These are phyloP conservation scores for Thalia dealbata DNA, from an alignment of 176 grass and related monocot species.

Conservation along the genomic window DNA sequence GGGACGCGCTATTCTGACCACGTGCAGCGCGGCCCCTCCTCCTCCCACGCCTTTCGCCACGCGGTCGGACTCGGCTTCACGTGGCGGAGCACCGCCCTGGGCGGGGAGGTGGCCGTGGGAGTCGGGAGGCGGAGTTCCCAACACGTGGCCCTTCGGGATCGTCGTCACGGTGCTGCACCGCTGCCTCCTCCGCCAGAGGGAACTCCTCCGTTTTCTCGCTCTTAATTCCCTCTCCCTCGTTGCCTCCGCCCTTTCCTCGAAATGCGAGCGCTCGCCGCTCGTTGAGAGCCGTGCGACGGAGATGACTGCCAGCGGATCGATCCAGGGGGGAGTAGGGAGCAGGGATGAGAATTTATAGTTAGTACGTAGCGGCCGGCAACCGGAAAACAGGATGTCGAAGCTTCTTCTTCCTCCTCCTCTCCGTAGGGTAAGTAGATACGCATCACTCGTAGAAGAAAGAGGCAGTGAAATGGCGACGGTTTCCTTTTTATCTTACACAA, in stretches of 20 bases:
- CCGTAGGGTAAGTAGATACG: background rate
- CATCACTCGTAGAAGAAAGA: background rate
- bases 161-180: background rate
- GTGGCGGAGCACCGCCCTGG: background rate
- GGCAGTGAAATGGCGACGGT: background rate
- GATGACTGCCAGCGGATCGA: background rate
- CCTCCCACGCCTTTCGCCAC: background rate
- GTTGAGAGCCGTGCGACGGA: background rate
- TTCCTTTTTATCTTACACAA: background rate
- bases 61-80: conserved; percentile 3
- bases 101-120: background rate
- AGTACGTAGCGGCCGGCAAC: background rate
- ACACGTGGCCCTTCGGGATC: background rate
- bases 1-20: background rate
- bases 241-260: background rate
- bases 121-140: background rate
- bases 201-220: too few relatives aligned
- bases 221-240: background rate
- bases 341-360: background rate
- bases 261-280: too few relatives aligned
- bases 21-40: background rate
- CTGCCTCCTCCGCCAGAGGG: background rate
- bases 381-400: background rate
- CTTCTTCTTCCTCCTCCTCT: background rate
- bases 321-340: background rate